A percentile compares a stretch with the other conserved stretches of the same genome.
Conservation (phyloP, 441 rosid species). For the Metrosideros polymorpha region DNA sequence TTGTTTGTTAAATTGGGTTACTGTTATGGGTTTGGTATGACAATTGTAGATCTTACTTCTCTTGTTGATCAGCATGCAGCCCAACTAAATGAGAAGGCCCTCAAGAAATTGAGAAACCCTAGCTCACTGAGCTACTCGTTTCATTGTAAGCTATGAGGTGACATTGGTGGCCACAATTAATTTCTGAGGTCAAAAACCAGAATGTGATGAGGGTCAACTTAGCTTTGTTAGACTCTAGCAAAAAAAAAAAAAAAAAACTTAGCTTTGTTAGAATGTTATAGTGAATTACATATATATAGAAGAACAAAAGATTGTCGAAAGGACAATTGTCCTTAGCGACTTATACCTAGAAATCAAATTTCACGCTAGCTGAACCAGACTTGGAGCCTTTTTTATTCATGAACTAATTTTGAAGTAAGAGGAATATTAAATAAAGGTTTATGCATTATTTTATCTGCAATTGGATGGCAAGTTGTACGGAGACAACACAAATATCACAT, state of each 20-base stretch:
- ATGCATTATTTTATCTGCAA: neutral
- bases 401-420: neutral
- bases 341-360: neutral
- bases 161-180: neutral
- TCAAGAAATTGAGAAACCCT: neutral
- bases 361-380: neutral
- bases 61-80: neutral
- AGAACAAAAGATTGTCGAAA: neutral
- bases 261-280: neutral
- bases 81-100: neutral
- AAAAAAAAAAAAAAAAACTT: too few relatives aligned
- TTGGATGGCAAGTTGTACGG: neutral
- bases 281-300: neutral
- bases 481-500: neutral
- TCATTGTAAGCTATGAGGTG: neutral
- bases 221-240: neutral
- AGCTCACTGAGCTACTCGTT: neutral
- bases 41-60: neutral
- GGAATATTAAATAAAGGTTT: neutral
- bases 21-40: neutral
- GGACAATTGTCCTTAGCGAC: neutral
- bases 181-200: neutral
- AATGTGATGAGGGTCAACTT: neutral
- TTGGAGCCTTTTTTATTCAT: neutral
- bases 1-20: neutral